A percentile compares a stretch with the other conserved stretches of the same genome.
These are phyloP conservation scores for Podila minutissima DNA, from an alignment of 192 early-diverging fungal species.

Conservation along the genomic window DNA sequence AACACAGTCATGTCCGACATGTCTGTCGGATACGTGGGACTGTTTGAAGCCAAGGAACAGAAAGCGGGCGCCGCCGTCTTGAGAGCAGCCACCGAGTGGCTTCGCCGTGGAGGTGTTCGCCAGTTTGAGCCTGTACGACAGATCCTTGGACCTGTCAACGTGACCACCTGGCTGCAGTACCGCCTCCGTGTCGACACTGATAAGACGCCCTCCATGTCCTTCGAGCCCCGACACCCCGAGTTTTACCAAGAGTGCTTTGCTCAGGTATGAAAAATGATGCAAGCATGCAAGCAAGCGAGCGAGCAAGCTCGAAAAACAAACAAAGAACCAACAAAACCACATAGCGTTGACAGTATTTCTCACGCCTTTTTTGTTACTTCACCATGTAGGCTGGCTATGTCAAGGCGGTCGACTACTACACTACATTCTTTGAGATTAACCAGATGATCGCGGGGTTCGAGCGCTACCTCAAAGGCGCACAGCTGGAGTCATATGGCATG, in stretches of 20 bases:
- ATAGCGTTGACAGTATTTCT: no score
- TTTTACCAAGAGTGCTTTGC: conserved; percentile 42
- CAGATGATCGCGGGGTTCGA: conserved; percentile 4
- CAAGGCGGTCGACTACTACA: conserved; percentile 42
- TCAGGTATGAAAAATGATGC: conserved; percentile 14
- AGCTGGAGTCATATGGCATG: conserved; percentile 3
- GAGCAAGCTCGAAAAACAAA: neutral
- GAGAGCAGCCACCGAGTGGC: conserved; percentile 32
- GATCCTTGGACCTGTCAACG: conserved; percentile 48
- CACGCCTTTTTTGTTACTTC: neutral
- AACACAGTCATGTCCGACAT: conserved; percentile 40
- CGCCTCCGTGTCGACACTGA: conserved; percentile 39
- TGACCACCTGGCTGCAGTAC: conserved; percentile 49
- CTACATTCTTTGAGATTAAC: conserved; percentile 33
- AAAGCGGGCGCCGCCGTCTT: conserved; percentile 29
- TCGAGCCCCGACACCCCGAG: conserved; percentile 32
- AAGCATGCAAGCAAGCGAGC: no score
- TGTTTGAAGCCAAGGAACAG: conserved; percentile 41
- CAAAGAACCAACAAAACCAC: neutral
- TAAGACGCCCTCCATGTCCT: conserved; percentile 27
- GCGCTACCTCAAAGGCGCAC: neutral
- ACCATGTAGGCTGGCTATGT: conserved; percentile 33
- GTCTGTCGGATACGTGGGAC: conserved; percentile 37
- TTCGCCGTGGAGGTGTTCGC: conserved; percentile 14
- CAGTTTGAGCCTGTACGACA: conserved; percentile 44